Base-by-base conservation (phyloP, 2,329 filamentous ascomycete species). In the Aspergillus piperis region DNA sequence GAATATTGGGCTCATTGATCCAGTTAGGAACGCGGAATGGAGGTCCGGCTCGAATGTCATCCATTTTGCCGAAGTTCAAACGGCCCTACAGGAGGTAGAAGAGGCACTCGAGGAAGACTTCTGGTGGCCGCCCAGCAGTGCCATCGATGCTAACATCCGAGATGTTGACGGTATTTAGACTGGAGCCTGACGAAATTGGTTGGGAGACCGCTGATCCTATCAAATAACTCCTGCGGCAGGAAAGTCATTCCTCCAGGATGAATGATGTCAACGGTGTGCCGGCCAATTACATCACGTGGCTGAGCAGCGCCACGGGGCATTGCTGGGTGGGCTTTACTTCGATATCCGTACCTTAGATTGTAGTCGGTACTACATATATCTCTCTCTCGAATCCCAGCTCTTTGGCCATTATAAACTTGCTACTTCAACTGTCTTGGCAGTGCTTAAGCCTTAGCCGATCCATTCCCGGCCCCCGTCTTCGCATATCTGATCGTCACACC, bases 81-180 rank as follows among this genome's bases (percentile, higher is more conserved):
- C 23, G 50, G n/a, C 25, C 32, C 32, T 52, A n/a, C 59, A 59
- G 17, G 54, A 56, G 13, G 48, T 66, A 6, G 49, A 65, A 23
- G 66, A 71, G 55, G 53, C 56, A 48, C 50, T 71, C 2, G 71
- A 73, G 49, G 74, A 78, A 19, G 75, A 78, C 53, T 68, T 71
- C 57, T 78, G 76, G 76, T 78, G 74, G 70, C 76, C 74, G 15
- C 66, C 66, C n/a, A 74, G 69, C 57, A 59, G 66, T 8, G 53
- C 63, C 23, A 66, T 76, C 8, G 68, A 77, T 54, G 66, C 74
- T 0, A 76, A 76, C 47, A 64, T 73, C 50, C 60, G 44, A 10
- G 59, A 68, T 23, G 59, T 57, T 17, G 62, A 55, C 25, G 25
- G 53, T 8, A 36, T 56, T n/a, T 38, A 53, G 36, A 17, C 15